Evolutionary conservation across 2,329 filamentous ascomycete genomes (phyloP).

Genomic region (Bipolaris bicolor): DNA sequence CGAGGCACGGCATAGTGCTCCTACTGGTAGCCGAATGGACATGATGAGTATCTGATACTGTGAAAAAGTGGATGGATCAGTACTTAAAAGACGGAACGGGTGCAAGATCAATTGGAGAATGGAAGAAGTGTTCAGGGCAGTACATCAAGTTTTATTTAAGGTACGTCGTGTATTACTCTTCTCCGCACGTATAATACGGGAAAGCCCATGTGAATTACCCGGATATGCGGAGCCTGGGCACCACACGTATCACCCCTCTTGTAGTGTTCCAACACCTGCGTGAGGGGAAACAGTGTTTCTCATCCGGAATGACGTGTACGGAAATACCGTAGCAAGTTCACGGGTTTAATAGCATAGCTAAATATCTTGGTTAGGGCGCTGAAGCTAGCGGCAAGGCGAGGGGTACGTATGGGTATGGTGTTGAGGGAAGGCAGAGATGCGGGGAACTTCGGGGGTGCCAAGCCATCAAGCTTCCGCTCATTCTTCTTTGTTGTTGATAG

Average conservation of each 20-base stretch:
- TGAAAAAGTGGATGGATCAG: neutral
- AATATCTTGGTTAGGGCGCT: neutral
- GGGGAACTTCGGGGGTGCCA: slow-evolving; percentile 28
- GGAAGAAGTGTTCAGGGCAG: neutral
- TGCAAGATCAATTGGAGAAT: neutral
- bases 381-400: slow-evolving; percentile 1
- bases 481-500: slow-evolving; percentile 16
- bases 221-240: slow-evolving; percentile 34
- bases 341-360: slow-evolving; percentile 4
- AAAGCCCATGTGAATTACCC: slow-evolving; percentile 15
- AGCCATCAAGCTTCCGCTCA: slow-evolving; percentile 16
- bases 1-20: slow-evolving; percentile 29
- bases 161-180: slow-evolving; percentile 11
- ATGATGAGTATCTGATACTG: slow-evolving; percentile 16
- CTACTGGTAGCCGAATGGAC: slow-evolving; percentile 30
- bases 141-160: slow-evolving; percentile 2
- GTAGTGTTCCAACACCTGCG: slow-evolving; percentile 10
- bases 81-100: neutral
- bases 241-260: slow-evolving; percentile 39
- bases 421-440: slow-evolving; percentile 4
- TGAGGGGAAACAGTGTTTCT: slow-evolving; percentile 7
- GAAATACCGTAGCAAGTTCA: neutral
- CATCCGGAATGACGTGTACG: slow-evolving; percentile 22
- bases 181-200: slow-evolving; percentile 10
- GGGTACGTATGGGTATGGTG: neutral